These are phyloP conservation scores for Suillus tomentosus DNA, from an alignment of 768 basidiomycete species.

Conservation along the genomic window DNA sequence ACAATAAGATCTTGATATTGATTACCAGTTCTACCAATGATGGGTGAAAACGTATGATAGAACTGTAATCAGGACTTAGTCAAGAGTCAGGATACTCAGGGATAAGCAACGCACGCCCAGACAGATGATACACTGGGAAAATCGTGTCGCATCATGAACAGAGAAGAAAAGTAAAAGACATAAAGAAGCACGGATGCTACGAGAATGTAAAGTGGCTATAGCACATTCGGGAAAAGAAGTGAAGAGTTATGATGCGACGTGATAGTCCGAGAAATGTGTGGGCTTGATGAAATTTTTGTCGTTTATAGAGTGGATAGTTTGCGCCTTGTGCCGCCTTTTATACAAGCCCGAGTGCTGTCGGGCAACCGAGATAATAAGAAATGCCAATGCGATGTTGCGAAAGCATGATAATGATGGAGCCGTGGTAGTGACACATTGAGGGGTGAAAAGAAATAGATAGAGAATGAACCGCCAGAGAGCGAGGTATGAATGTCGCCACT, in stretches of 20 bases:
- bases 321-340: slow-evolving; percentile 38
- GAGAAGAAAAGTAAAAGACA: slow-evolving; percentile 13
- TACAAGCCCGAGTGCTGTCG: slow-evolving; percentile 36
- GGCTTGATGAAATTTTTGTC: slow-evolving; percentile 21
- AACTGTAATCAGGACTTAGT: slow-evolving; percentile 17
- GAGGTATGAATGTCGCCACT: slow-evolving; percentile 51
- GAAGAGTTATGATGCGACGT: slow-evolving; percentile 33
- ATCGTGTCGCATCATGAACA: slow-evolving; percentile 38
- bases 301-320: slow-evolving; percentile 30
- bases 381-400: slow-evolving; percentile 41
- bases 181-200: neutral
- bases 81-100: slow-evolving; percentile 4
- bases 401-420: slow-evolving; percentile 43
- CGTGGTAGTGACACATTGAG: slow-evolving; percentile 47
- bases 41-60: slow-evolving; percentile 28
- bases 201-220: slow-evolving; percentile 17
- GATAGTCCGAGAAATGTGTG: slow-evolving; percentile 31
- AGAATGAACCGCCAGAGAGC: slow-evolving; percentile 35
- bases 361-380: slow-evolving; percentile 33
- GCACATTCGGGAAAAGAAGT: slow-evolving; percentile 23
- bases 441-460: slow-evolving; percentile 27
- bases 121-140: slow-evolving; percentile 31
- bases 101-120: slow-evolving; percentile 24
- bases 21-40: neutral
- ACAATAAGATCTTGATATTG: neutral